These are phyloP conservation scores for Agrocybe praecox DNA, from an alignment of 768 basidiomycete genomes.

Conservation along the genomic window DNA sequence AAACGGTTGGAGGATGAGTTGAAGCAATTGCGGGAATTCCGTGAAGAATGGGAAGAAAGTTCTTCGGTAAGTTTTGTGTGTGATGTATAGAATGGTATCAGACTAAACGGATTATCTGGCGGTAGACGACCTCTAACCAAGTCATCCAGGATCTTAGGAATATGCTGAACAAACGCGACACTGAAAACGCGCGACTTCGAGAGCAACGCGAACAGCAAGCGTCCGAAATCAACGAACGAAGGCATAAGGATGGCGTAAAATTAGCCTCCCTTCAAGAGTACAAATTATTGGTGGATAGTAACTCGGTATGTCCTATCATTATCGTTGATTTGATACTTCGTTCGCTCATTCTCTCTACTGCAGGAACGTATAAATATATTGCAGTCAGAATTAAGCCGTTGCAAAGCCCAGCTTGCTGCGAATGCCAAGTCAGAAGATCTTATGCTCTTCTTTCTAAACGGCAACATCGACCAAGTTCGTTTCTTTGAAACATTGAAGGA, in stretches of 20 bases:
- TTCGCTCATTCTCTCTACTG: slow-evolving; percentile 11
- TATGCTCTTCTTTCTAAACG: slow-evolving; percentile 67
- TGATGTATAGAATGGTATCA: background rate
- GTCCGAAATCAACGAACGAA: slow-evolving; percentile 70
- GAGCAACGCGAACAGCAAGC: slow-evolving; percentile 69
- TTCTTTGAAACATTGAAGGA: slow-evolving; percentile 57
- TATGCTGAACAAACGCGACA: slow-evolving; percentile 63
- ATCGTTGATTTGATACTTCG: background rate
- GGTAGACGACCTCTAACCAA: slow-evolving; percentile 43
- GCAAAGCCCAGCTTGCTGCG: slow-evolving; percentile 80
- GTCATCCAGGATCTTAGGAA: slow-evolving; percentile 64
- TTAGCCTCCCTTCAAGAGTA: slow-evolving; percentile 63
- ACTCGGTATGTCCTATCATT: slow-evolving; percentile 42
- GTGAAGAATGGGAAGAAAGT: slow-evolving; percentile 50
- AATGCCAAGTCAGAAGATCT: slow-evolving; percentile 70
- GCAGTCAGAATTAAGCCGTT: slow-evolving; percentile 70
- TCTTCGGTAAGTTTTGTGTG: slow-evolving; percentile 37
- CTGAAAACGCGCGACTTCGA: slow-evolving; percentile 67
- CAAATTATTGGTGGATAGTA: slow-evolving; percentile 64
- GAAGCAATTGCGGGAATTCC: slow-evolving; percentile 35
- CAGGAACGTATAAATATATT: slow-evolving; percentile 77
- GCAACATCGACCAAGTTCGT: slow-evolving; percentile 49
- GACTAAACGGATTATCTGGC: background rate
- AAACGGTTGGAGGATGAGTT: slow-evolving; percentile 46
- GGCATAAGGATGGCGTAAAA: slow-evolving; percentile 62